Base-by-base conservation (phyloP, 495 filamentous ascomycete genomes). In the Bombardia bombarda region DNA sequence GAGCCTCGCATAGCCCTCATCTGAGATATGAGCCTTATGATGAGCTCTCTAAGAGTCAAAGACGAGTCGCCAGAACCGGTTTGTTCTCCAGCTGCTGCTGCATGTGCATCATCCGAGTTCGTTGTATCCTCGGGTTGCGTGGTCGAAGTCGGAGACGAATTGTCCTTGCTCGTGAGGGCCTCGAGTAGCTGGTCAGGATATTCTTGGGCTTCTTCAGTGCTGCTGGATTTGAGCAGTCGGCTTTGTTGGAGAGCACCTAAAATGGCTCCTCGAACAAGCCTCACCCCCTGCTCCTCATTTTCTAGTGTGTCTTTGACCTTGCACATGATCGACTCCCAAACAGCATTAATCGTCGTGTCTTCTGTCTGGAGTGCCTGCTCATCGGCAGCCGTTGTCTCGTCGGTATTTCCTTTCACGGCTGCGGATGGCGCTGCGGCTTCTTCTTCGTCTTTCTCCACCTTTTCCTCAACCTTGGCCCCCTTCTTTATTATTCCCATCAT, bases 281-380 rank as follows among this genome's bases (percentile, higher is more conserved):
- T 65, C 18, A 69, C 45, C 18, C 68, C 69, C 26, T 66, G 47
- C 43, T 74, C 75, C 40, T 79, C 76, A 40, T 74, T 62, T 39
- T 72, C 68, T 39, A 79, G 63, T 5, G 67, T 66, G 34, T 77
- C 62, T 44, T 78, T 68, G 2, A 80, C 72, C 53, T 74, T 70
- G 19, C 57, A 56, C 34, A 66, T 70, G 22, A 77, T 62, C 22
- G 72, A 67, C n/a, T 72, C 66, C 72, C 77, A 81, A n/a, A 58
- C 55, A 9, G 43, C 52, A 1, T 52, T 34, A 20, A 49, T 58
- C 16, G 56, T 52, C 30, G 46, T 35, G 16, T 50, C 42, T 3
- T 16, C 47, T n/a, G n/a, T n/a, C n/a, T n/a, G n/a, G n/a, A n/a
- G n/a, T 5, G 40, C 17, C 2, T 54, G 53, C 1, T 59, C 53